phyloP scores from a whole-genome alignment of 768 basidiomycete genomes.

The Imleria badia region DNA sequence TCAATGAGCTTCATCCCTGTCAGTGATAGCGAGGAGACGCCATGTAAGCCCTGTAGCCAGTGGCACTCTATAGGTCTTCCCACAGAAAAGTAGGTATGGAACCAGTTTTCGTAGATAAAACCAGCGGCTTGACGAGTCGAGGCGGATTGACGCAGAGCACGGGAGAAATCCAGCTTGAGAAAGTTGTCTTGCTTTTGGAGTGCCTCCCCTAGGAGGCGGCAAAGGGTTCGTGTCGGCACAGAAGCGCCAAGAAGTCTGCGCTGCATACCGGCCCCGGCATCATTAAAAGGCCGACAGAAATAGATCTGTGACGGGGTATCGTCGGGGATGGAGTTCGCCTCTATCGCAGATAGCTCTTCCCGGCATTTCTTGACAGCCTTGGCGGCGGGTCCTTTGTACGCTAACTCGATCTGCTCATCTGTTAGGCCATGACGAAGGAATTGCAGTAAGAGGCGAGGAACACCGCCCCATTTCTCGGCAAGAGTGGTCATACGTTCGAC shows the following conservation, averaged over 20 bases:
- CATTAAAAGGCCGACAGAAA: not conserved
- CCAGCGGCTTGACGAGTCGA: not conserved
- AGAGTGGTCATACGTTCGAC: not conserved
- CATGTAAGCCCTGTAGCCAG: not conserved
- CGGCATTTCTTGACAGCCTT: not conserved
- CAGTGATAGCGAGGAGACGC: not conserved
- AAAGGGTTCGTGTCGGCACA: not conserved
- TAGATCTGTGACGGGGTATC: not conserved
- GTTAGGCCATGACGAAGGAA: no score
- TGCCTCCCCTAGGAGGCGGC: not conserved
- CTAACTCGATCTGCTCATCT: fast-evolving
- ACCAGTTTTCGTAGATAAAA: not conserved
- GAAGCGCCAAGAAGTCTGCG: fast-evolving
- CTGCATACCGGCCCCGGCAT: fast-evolving
- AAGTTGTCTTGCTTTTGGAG: not conserved
- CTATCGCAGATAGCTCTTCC: not conserved
- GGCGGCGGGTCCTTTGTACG: not conserved
- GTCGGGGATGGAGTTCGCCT: no score
- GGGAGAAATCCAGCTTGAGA: not conserved
- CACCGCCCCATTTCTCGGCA: not conserved
- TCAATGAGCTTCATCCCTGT: no score
- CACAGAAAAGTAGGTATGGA: not conserved
- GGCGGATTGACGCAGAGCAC: not conserved
- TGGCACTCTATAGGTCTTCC: not conserved
- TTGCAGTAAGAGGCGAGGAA: not conserved